These are phyloP conservation scores for Polytrichum formosum DNA, from an alignment of 225 moss, liverwort and hornwort genomes.

Conservation along the genomic window DNA sequence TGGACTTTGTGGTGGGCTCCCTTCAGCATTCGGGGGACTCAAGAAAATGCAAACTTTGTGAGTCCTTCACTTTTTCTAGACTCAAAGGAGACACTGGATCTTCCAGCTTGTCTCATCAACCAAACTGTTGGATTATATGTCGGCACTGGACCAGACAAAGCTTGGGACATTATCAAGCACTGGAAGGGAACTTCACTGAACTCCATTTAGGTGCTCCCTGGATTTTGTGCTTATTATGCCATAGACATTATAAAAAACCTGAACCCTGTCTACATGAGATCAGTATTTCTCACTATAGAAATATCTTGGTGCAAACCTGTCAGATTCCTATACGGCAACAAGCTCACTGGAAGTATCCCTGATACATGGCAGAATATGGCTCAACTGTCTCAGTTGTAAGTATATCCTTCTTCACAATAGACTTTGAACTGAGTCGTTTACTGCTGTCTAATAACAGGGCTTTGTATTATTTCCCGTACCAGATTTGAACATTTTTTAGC, in stretches of 20 bases:
- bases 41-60: constrained; percentile 21
- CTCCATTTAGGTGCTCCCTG: not conserved
- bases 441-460: not conserved
- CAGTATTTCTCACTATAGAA: not conserved
- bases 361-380: constrained; percentile 29
- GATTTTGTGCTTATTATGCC: no score
- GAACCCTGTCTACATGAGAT: not conserved
- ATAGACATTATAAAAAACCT: not conserved
- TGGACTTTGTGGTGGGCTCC: constrained; percentile 40
- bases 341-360: constrained; percentile 39
- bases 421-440: not conserved
- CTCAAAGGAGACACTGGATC: no score
- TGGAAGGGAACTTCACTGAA: not conserved
- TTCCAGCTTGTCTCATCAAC: not conserved
- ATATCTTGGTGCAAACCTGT: not conserved
- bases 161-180: no score
- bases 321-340: constrained; percentile 27
- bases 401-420: not conserved
- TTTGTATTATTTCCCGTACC: not conserved
- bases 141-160: not conserved
- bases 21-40: constrained; percentile 24
- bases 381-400: constrained; percentile 23
- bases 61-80: constrained; percentile 4
- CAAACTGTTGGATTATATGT: not conserved
- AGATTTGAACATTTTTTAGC: not conserved